These are phyloP conservation scores for Phlebiopsis flavidoalba DNA, from an alignment of 768 basidiomycete genomes.

Conservation along the genomic window DNA sequence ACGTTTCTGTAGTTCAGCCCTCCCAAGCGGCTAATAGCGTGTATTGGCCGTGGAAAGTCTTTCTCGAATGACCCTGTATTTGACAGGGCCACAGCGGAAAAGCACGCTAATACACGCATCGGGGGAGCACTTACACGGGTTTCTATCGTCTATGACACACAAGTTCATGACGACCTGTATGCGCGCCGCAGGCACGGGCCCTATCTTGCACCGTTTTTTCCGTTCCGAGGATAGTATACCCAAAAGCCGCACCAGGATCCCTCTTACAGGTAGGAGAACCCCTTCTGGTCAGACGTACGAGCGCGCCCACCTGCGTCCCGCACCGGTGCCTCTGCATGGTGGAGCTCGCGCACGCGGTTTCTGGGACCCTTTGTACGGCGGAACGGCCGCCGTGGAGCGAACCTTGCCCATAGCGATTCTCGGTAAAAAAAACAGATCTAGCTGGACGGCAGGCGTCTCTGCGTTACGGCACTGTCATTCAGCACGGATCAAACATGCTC, in stretches of 20 bases:
- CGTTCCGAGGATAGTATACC: constrained; percentile 68
- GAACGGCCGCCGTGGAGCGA: constrained; percentile 26
- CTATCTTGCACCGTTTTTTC: constrained; percentile 19
- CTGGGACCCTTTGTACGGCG: constrained; percentile 2
- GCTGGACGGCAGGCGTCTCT: constrained; percentile 72
- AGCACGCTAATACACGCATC: not conserved
- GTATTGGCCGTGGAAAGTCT: not conserved
- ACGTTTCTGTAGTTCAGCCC: no score
- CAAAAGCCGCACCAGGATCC: constrained; percentile 84
- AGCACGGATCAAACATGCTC: not conserved
- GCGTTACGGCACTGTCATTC: constrained; percentile 3
- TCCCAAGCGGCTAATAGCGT: not conserved
- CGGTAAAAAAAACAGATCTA: constrained; percentile 80
- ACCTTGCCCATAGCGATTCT: constrained; percentile 77
- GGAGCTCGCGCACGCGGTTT: not conserved
- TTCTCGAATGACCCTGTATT: not conserved
- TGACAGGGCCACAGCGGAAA: not conserved
- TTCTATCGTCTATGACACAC: constrained; percentile 86
- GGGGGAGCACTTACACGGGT: constrained; percentile 69
- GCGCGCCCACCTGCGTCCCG: not conserved
- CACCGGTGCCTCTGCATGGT: not conserved
- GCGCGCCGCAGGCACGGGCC: constrained; percentile 42
- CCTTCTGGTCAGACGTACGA: constrained; percentile 35
- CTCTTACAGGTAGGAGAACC: constrained; percentile 84
- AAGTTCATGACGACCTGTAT: constrained; percentile 81